Percentiles rank a stretch among this genome's conserved stretches.
phyloP scores from a whole-genome alignment of 495 filamentous ascomycete genomes.

The Annulohypoxylon stygium region DNA sequence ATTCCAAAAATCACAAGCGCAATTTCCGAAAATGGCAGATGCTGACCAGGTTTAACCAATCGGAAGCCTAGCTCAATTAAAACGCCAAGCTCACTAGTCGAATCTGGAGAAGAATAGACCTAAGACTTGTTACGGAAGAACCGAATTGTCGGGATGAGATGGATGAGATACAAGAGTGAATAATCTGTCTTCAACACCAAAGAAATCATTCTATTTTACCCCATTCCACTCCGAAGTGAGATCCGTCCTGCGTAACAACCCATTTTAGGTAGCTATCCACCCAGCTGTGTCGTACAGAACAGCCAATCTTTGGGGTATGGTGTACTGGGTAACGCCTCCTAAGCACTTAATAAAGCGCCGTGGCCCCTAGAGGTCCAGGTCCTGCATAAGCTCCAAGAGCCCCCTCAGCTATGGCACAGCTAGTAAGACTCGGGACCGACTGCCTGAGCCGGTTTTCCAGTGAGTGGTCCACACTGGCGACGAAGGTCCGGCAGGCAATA shows the following conservation, averaged over 20 bases:
- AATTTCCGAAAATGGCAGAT: constrained; percentile 8
- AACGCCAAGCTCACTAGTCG: neutral
- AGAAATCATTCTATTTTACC: neutral
- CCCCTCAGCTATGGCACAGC: neutral
- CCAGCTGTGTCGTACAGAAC: neutral
- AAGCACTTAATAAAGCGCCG: neutral
- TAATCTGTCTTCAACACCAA: neutral
- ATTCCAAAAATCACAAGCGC: neutral
- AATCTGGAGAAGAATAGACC: neutral
- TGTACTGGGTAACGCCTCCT: neutral
- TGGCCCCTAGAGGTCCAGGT: neutral
- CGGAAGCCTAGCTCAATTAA: neutral
- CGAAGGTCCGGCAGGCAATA: neutral
- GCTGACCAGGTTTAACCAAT: neutral
- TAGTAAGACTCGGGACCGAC: constrained; percentile 12
- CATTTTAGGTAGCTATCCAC: neutral
- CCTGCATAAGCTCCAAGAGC: neutral
- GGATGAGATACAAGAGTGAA: neutral
- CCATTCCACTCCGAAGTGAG: neutral
- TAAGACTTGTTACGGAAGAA: neutral
- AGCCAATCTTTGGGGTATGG: neutral
- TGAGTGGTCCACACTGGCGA: neutral
- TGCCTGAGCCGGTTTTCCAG: neutral
- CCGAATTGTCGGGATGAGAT: neutral
- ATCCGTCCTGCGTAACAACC: too few species aligned